Evolutionary conservation across 164 flowering plant species (phyloP).

Genomic region (Stephania yunnanensis): DNA sequence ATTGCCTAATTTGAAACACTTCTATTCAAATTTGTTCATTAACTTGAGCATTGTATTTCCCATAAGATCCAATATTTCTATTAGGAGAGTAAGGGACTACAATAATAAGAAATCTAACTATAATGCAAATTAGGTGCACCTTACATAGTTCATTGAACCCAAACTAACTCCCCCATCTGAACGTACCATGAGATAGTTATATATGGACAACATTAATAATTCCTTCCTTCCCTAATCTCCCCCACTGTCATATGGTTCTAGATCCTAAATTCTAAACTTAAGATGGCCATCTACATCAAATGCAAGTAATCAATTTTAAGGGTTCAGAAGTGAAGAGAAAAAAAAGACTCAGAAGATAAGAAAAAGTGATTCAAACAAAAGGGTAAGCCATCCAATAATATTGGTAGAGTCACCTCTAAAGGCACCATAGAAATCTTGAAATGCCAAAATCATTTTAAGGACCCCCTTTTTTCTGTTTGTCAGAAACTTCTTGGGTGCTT

Average conservation of each 20-base stretch:
- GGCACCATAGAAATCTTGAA: neutral
- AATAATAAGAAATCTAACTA: neutral
- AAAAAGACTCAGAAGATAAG: neutral
- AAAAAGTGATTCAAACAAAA: neutral
- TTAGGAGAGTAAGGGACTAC: neutral
- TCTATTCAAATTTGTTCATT: too few relatives aligned
- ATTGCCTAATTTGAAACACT: neutral
- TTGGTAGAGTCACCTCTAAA: neutral
- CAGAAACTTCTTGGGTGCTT: neutral
- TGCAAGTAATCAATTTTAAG: neutral
- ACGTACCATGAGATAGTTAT: neutral
- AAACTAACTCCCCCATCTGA: neutral
- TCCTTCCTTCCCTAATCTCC: neutral
- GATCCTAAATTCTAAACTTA: neutral
- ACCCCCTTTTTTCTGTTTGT: neutral
- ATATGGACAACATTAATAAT: neutral
- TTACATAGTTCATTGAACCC: neutral
- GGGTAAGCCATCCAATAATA: neutral
- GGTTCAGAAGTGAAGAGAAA: neutral
- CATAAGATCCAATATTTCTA: neutral
- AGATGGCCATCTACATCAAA: neutral
- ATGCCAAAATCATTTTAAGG: neutral
- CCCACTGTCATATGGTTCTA: neutral
- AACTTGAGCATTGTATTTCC: neutral
- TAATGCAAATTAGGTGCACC: constrained; percentile 1